Evolutionary conservation across 116 monocot genomes (phyloP).

Genomic region (Posidonia oceanica): DNA sequence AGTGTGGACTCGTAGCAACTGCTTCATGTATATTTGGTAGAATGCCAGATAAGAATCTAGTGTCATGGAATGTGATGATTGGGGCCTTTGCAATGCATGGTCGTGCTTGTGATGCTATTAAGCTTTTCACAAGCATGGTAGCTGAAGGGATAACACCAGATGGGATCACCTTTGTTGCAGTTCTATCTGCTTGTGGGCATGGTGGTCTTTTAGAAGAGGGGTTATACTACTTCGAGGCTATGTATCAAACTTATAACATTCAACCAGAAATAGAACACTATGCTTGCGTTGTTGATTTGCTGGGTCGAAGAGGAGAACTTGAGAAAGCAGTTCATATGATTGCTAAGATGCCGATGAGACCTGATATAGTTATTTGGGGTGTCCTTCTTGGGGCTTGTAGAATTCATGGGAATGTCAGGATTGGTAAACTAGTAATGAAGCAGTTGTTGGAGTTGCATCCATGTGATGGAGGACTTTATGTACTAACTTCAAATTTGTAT

Average conservation of each 20-base stretch:
- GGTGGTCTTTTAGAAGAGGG: conserved; percentile 34
- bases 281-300: conserved; percentile 62
- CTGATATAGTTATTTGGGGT: conserved; percentile 59
- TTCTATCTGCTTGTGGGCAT: conserved; percentile 47
- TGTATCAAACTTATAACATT: conserved; percentile 32
- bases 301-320: conserved; percentile 37
- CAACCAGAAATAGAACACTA: conserved; percentile 49
- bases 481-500: conserved; percentile 36
- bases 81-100: conserved; percentile 38
- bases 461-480: conserved; percentile 35
- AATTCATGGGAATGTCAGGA: conserved; percentile 39
- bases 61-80: conserved; percentile 57
- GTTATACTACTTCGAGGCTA: conserved; percentile 21
- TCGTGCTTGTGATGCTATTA: conserved; percentile 19
- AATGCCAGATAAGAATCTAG: conserved; percentile 24
- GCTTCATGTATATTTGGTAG: conserved; percentile 23
- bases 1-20: conserved; percentile 24
- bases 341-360: conserved; percentile 39
- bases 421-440: conserved; percentile 30
- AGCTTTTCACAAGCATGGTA: conserved; percentile 26
- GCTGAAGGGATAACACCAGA: conserved; percentile 24
- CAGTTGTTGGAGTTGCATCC: conserved; percentile 34
- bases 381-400: conserved; percentile 49
- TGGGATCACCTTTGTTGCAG: conserved; percentile 31
- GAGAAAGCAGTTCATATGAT: conserved; percentile 29